Base-by-base conservation (phyloP, 73 alveolate species). In the Paramecium caudatum region DNA sequence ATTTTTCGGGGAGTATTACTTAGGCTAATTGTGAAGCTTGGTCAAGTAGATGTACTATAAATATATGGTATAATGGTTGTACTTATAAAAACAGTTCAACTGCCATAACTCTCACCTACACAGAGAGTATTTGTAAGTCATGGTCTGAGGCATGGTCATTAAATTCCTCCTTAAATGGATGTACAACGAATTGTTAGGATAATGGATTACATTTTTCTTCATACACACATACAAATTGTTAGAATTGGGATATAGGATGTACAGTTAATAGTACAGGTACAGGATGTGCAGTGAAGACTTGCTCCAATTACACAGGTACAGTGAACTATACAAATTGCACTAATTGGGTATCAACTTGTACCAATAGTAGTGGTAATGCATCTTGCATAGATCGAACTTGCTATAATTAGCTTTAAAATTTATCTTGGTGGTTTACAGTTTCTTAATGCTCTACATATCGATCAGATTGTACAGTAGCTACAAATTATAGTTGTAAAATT, bases 11-110 rank as follows among this genome's bases (percentile, higher is more conserved):
- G 3, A 55, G 46, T 10, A 23, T 55, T 1, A 55, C 23, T 21
- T 8, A 65, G 17, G 61, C 83, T n/a, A 65, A 30, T 65, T 65
- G 83, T 32, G 49, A 30, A 34, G 49, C 47, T 3, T 65, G 83
- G 83, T 65, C 83, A n/a, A 33, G 19, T 65, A 65, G 50, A 65
- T 65, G 83, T 36, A 65, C 83, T 15, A 30, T 65, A 19, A 65
- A 65, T 36, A 33, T 3, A 25, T 30, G 50, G 2, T 30, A 27
- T 13, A 65, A 65, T 65, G 47, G 50, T 5, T 65, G 83, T 36
- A 65, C 49, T 2, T 55, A 23, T 55, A 55, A 55, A 23, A 55
- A 37, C 12, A 55, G 80, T 55, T 55, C 80, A 6, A 55, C 10
- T 55, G 80, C 80, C 23, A 55, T 55, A 2, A 55, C 80, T 0